Conservation (phyloP, 139 green algal genomes). For the Yamagishiella unicocca region DNA sequence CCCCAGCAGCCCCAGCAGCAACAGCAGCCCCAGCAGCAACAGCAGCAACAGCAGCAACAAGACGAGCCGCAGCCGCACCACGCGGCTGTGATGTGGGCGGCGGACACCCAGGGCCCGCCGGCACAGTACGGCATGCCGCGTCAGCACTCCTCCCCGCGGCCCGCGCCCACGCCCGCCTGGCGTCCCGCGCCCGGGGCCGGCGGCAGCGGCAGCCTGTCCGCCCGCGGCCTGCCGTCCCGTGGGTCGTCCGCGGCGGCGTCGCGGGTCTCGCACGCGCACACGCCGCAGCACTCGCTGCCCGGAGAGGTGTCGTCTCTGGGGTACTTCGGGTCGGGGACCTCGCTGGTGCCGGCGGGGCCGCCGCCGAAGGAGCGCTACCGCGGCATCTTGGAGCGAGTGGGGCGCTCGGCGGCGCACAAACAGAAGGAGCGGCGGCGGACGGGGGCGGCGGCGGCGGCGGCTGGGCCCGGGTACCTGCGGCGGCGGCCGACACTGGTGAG, state of each 20-base stretch:
- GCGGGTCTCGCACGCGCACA: too few species aligned
- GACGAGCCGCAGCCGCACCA: too few species aligned
- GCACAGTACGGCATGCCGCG: too few species aligned
- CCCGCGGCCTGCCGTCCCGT: background rate
- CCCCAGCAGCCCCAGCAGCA: background rate
- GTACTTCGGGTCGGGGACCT: background rate
- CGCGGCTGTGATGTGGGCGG: too few species aligned
- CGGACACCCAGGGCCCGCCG: too few species aligned
- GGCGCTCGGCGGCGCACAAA: background rate
- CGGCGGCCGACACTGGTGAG: background rate
- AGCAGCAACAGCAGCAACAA: too few species aligned
- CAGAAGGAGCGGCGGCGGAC: slow-evolving; percentile 2
- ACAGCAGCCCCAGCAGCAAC: background rate
- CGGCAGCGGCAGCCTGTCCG: background rate
- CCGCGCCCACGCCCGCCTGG: too few species aligned
- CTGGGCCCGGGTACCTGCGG: background rate
- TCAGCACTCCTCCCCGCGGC: too few species aligned
- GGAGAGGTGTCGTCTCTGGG: background rate
- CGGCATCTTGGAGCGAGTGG: slow-evolving; percentile 25
- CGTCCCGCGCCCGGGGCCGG: background rate
- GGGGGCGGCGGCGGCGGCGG: background rate
- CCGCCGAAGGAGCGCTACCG: slow-evolving; percentile 29
- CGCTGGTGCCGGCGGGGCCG: background rate
- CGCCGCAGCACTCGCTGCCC: background rate
- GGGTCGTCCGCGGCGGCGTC: background rate